Evolutionary conservation across 2,329 filamentous ascomycete genomes (phyloP), one percentile per base, ranked within the genome.

Genomic region (Alternaria gansuensis): DNA sequence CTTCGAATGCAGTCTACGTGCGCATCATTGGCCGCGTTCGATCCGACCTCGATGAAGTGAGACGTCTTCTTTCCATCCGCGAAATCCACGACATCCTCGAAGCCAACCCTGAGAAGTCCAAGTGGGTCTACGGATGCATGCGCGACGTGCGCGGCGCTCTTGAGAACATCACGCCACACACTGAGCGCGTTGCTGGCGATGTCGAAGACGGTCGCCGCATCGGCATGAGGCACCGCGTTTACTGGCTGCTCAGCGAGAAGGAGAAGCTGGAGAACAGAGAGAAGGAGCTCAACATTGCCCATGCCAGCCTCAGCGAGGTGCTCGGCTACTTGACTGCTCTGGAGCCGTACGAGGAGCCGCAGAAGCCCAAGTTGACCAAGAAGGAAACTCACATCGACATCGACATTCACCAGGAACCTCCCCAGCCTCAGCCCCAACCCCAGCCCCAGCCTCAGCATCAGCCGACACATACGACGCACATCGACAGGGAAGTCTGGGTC

Each of bases 161-260:
- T 13, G 72, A 76, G 64, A 74, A 75, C 62, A 77, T 78, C 60
- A 70, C 69, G 29, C 75, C 73, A 21, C 73, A 75, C 57, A 77
- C 75, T 2, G 71, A 76, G 60, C 72, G 75, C 49, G 76, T 78
- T 17, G 70, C 56, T 43, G 58, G 68, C 29, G 76, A 78, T 53
- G 57, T 75, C 45, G 69, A 76, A 26, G 70, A 69, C 9, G 75
- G 76, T 26, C 70, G 72, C 43, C 65, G 75, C n/a, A 62, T 78
- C 31, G 75, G 75, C n/a, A 48, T 78, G 26, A 63, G 73, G 41
- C 74, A 77, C 63, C 69, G 76, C 29, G 59, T 78, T 33, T 71
- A 72, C 65, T 78, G 76, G 76, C 67, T 77, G 46, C 57, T 78
- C 58, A 76, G 75, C 69, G 75, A 78, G 62, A 73, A 76, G 68